These are phyloP conservation scores for Edhazardia aedis DNA, from an alignment of 371 early-diverging fungal genomes.

Conservation along the genomic window DNA sequence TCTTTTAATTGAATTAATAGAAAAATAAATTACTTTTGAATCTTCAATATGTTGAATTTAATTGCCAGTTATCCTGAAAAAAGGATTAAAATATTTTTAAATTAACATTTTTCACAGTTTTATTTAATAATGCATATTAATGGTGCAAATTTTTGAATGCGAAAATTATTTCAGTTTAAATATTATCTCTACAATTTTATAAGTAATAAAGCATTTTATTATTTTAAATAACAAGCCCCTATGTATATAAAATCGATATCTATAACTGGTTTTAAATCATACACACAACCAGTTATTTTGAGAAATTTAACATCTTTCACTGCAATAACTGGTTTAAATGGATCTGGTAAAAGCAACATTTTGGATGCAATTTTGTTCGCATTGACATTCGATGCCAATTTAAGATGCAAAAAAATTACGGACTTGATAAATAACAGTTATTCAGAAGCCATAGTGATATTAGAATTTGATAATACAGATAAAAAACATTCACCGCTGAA, in stretches of 20 bases:
- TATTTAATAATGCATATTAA: no score
- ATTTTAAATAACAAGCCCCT: not conserved
- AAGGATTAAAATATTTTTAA: no score
- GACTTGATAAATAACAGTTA: conserved; percentile 32
- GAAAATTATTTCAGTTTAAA: no score
- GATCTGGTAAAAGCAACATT: conserved; percentile 94
- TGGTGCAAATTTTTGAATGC: no score
- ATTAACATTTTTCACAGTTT: no score
- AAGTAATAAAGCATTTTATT: no score
- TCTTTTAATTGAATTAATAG: no score
- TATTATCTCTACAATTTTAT: no score
- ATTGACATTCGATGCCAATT: conserved; percentile 60
- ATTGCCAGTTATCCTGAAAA: no score
- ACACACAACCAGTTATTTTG: not conserved
- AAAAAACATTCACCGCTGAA: conserved; percentile 12
- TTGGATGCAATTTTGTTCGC: conserved; percentile 96
- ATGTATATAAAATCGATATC: not conserved
- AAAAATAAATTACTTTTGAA: no score
- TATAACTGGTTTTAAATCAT: not conserved
- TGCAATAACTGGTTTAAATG: conserved; percentile 85
- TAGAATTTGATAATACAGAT: conserved; percentile 17
- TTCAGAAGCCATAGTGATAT: conserved; percentile 21
- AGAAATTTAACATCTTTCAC: not conserved
- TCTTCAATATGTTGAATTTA: no score
- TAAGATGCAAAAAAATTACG: conserved; percentile 15